Evolutionary conservation across 176 grass and related monocot species (phyloP), one percentile per base, ranked within the genome.

Genomic region (Zea luxurians): DNA sequence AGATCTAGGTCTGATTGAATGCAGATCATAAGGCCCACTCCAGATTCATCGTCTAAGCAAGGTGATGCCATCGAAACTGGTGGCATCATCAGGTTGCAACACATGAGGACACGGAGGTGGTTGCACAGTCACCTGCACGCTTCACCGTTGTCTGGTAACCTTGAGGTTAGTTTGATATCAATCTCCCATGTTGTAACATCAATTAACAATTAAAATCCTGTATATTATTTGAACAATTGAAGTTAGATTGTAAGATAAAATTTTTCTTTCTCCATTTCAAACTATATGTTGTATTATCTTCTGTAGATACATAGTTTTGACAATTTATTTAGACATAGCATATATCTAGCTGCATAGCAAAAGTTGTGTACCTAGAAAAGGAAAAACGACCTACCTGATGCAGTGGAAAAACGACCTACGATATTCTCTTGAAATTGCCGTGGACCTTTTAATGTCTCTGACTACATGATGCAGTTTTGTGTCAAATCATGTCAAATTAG

Each of bases 111-210:
- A 13, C 66, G 82, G 36, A 90, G 18, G 81, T 93, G 91, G 91
- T 79, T 93, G 27, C 91, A 93, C 73, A 93, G 91, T 73, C 91
- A 93, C 55, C 55, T 90, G 88, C 78, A 90, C 20, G 85, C 88
- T 73, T 93, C 91, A 64, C 91, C 91, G 4, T 83, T 93, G 78
- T 90, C 91, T 21, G 91, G 88, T 73, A 93, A 93, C 82, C 76
- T 93, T 53, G 91, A 93, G 91, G 91, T 93, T 78, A 86, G 85
- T 85, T 59, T 18, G 18, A 72, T 63, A 50, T 10, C 5, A 44
- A n/a, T 61, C 10, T 78, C 35, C 43, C 20, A 15, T 59, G 18
- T 47, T 74, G 37, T 15, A 37, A 8, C 62, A 57, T 27, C 40
- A 15, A 40, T 3, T 40, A 65, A 21, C 3, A 2, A 13, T 77